A percentile compares a stretch with the other conserved stretches of the same genome.
Evolutionary conservation across 2,329 filamentous ascomycete species (phyloP).

Genomic region (Penicillium frequentans): DNA sequence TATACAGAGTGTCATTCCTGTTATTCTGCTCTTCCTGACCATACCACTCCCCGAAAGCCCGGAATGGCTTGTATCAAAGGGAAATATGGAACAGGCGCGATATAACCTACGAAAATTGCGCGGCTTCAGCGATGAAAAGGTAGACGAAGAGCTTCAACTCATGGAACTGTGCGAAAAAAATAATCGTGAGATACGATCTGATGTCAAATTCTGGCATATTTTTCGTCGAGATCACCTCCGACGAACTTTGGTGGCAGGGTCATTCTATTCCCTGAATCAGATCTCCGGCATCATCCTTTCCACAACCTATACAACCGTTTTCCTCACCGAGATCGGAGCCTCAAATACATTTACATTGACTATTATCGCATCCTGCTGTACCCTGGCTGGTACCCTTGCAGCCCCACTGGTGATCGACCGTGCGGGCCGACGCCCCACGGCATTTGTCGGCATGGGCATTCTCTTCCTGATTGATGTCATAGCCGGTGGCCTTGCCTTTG

Average conservation of each 20-base stretch:
- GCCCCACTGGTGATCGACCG: slow-evolving; percentile 38
- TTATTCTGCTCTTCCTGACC: slow-evolving; percentile 30
- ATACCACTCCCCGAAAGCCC: slow-evolving; percentile 35
- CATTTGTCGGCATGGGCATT: slow-evolving; percentile 35
- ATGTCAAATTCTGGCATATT: slow-evolving; percentile 38
- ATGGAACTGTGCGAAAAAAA: slow-evolving; percentile 30
- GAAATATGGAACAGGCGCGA: slow-evolving; percentile 30
- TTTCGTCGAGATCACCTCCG: slow-evolving; percentile 35
- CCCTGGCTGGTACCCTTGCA: slow-evolving; percentile 36
- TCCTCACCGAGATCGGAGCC: slow-evolving; percentile 35
- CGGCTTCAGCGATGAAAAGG: slow-evolving; percentile 28
- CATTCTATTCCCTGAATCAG: slow-evolving; percentile 38
- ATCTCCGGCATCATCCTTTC: slow-evolving; percentile 39
- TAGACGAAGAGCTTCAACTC: slow-evolving; percentile 34
- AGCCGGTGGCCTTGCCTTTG: slow-evolving; percentile 36
- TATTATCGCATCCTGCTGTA: slow-evolving; percentile 37
- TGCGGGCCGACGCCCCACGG: slow-evolving; percentile 36
- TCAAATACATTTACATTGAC: slow-evolving; percentile 36
- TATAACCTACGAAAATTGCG: slow-evolving; percentile 33
- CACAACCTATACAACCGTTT: slow-evolving; percentile 40
- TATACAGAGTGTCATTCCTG: slow-evolving; percentile 35
- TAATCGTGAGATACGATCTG: slow-evolving; percentile 21
- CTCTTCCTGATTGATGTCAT: slow-evolving; percentile 35
- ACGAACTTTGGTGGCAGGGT: slow-evolving; percentile 37
- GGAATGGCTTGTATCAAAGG: slow-evolving; percentile 33